Percentiles rank a stretch among this genome's conserved stretches.
Evolutionary conservation across 768 basidiomycete species (phyloP).

Genomic region (Xerocomus brunneocitrinus): DNA sequence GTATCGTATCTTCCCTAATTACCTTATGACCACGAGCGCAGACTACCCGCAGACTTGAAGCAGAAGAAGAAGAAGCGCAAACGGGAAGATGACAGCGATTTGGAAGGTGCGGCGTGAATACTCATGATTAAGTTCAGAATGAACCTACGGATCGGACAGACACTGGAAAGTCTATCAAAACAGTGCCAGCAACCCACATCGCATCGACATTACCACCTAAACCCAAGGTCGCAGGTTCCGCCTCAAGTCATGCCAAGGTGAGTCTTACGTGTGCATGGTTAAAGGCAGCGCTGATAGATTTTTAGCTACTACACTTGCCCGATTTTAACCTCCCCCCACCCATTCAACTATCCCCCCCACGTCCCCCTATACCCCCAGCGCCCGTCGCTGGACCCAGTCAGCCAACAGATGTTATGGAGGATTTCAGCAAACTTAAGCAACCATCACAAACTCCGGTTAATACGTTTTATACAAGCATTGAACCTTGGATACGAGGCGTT

Average conservation of each 20-base stretch:
- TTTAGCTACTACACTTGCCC: conserved; percentile 38
- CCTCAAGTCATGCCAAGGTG: conserved; percentile 50
- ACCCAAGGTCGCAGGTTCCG: conserved; percentile 48
- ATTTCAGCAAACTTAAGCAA: conserved; percentile 80
- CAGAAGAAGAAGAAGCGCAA: conserved; percentile 87
- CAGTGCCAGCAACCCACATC: conserved; percentile 46
- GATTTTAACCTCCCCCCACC: conserved; percentile 59
- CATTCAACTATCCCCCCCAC: conserved; percentile 49
- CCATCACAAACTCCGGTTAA: conserved; percentile 64
- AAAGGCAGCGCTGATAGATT: conserved; percentile 10
- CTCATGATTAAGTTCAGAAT: not conserved
- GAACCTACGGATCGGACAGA: conserved; percentile 34
- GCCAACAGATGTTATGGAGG: conserved; percentile 78
- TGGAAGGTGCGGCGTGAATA: conserved; percentile 48
- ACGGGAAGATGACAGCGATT: conserved; percentile 72
- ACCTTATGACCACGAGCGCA: conserved; percentile 7
- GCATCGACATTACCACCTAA: conserved; percentile 45
- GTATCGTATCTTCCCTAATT: conserved; percentile 12
- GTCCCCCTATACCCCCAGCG: conserved; percentile 57
- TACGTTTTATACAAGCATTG: conserved; percentile 85
- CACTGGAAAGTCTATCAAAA: conserved; percentile 51
- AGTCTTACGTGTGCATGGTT: conserved; percentile 8
- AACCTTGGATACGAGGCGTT: conserved; percentile 84
- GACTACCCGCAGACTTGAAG: conserved; percentile 50
- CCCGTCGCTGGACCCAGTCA: conserved; percentile 80